These are phyloP conservation scores for Pseudisothecium myosuroides DNA, from an alignment of 225 moss, liverwort and hornwort species.

Conservation along the genomic window DNA sequence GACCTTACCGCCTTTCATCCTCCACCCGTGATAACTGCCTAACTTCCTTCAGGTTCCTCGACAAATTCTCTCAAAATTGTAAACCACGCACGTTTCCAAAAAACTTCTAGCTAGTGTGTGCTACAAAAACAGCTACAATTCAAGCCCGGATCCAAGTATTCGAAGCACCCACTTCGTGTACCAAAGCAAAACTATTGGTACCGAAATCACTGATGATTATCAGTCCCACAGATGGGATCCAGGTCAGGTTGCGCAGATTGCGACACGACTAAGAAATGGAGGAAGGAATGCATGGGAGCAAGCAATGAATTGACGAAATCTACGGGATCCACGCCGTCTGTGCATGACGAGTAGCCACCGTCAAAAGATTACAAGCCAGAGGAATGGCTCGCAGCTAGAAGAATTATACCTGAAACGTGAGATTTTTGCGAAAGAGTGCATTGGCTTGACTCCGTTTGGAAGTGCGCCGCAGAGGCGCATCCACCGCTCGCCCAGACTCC, in stretches of 20 bases:
- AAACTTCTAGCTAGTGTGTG: neutral
- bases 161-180: neutral
- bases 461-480: neutral
- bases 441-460: conserved; percentile 22
- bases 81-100: neutral
- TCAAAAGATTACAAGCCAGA: neutral
- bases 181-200: neutral
- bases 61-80: neutral
- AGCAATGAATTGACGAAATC: neutral
- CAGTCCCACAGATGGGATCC: neutral
- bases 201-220: neutral
- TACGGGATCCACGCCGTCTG: neutral
- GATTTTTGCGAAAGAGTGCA: conserved; percentile 44
- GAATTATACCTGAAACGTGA: conserved; percentile 29
- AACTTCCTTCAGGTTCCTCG: neutral
- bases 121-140: neutral
- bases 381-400: neutral
- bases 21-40: neutral
- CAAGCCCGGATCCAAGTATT: neutral
- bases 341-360: neutral
- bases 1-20: neutral
- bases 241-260: neutral
- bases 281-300: neutral
- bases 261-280: neutral
- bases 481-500: conserved; percentile 5